Percentiles rank a stretch among this genome's conserved stretches.
phyloP scores from a whole-genome alignment of 2,329 filamentous ascomycete species.

The Arachnopeziza araneosa region DNA sequence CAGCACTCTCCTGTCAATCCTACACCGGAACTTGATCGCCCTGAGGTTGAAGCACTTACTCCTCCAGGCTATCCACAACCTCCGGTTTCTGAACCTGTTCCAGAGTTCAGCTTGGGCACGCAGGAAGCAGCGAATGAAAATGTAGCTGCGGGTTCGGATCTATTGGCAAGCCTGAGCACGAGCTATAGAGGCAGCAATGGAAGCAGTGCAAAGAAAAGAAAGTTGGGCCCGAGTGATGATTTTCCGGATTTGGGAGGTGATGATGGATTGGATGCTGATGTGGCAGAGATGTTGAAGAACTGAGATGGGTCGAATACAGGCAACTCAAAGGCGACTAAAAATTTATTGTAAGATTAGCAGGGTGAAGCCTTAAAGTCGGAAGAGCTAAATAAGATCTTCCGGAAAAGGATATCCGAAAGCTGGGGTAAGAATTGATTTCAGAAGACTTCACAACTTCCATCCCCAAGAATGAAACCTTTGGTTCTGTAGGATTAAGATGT shows the following conservation, averaged over 20 bases:
- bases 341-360: background rate
- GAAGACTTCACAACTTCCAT: background rate
- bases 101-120: slow-evolving; percentile 17
- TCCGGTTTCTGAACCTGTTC: slow-evolving; percentile 25
- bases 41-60: slow-evolving; percentile 80
- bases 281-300: slow-evolving; percentile 47
- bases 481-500: background rate
- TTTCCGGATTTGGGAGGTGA: slow-evolving; percentile 44
- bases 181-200: slow-evolving; percentile 23
- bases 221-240: slow-evolving; percentile 38
- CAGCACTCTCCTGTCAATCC: slow-evolving; percentile 37
- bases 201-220: slow-evolving; percentile 39
- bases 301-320: background rate
- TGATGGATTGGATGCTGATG: slow-evolving; percentile 54
- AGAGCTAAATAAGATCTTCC: no score
- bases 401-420: background rate
- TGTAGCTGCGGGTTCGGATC: slow-evolving; percentile 30
- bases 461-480: background rate
- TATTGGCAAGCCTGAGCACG: slow-evolving; percentile 34
- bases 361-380: no score
- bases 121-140: background rate
- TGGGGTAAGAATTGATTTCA: background rate
- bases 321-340: background rate
- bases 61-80: slow-evolving; percentile 60
- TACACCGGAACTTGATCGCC: slow-evolving; percentile 60